These are phyloP conservation scores for Daldinia concentrica DNA, from an alignment of 495 filamentous ascomycete genomes.

Conservation along the genomic window DNA sequence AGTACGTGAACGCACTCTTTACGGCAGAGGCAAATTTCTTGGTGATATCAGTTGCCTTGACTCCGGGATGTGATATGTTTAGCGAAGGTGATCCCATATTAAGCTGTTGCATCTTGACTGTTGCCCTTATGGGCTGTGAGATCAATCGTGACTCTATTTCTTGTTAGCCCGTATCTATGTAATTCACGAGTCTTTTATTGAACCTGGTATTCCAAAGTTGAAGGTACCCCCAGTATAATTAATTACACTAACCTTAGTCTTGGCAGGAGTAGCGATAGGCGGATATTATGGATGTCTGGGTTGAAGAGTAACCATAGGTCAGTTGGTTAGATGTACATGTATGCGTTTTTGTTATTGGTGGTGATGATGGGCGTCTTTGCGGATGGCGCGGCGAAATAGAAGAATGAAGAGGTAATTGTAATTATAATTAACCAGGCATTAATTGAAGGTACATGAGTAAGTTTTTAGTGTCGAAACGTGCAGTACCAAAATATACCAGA, in stretches of 20 bases:
- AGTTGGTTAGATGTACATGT: not conserved
- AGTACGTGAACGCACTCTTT: conserved; percentile 58
- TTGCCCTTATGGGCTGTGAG: not conserved
- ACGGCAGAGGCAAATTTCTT: conserved; percentile 75
- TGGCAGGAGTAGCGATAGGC: not conserved
- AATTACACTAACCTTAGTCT: conserved; percentile 5
- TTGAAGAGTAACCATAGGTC: not conserved
- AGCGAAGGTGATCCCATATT: conserved; percentile 42
- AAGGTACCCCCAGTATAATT: not conserved
- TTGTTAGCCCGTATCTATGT: conserved; percentile 5
- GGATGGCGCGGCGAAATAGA: conserved; percentile 7
- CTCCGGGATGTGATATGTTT: conserved; percentile 55
- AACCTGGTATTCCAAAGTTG: not conserved
- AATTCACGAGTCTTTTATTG: conserved; percentile 5
- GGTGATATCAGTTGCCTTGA: conserved; percentile 78
- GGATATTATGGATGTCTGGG: not conserved
- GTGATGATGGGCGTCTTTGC: not conserved
- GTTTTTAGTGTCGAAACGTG: conserved; percentile 32
- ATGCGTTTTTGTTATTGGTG: too few relatives aligned
- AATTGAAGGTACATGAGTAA: too few relatives aligned
- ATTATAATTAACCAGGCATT: not conserved
- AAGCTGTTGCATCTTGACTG: conserved; percentile 38
- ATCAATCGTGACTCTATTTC: conserved; percentile 1
- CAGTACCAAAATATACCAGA: not conserved
- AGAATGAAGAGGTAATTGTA: not conserved